These are phyloP conservation scores for Suhomyces prunicola DNA, from an alignment of 805 yeast species.

Conservation along the genomic window DNA sequence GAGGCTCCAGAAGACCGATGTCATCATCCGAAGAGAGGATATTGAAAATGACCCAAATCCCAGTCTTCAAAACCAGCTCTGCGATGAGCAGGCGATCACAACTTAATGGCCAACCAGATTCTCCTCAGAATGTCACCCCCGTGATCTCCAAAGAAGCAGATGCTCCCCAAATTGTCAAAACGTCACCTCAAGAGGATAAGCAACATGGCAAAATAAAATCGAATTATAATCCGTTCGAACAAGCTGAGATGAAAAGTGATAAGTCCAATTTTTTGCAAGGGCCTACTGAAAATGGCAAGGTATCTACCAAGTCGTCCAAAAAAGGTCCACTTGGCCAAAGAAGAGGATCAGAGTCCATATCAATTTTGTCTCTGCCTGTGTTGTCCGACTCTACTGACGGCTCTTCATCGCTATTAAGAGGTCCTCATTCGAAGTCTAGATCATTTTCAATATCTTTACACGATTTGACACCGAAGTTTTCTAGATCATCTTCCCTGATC, in stretches of 20 bases:
- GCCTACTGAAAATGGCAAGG: not conserved
- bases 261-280: not conserved
- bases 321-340: not conserved
- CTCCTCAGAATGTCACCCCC: not conserved
- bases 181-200: not conserved
- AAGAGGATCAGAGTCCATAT: slow-evolving; percentile 8
- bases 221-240: not conserved
- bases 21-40: slow-evolving; percentile 24
- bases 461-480: slow-evolving; percentile 18
- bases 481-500: slow-evolving; percentile 5
- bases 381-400: not conserved
- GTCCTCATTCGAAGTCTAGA: slow-evolving; percentile 18
- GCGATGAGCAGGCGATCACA: not conserved
- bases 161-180: not conserved
- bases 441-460: slow-evolving; percentile 18
- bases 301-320: not conserved
- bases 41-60: slow-evolving; percentile 23
- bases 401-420: not conserved
- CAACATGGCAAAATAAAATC: not conserved
- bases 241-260: not conserved
- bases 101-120: not conserved
- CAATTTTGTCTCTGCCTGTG: slow-evolving; percentile 9
- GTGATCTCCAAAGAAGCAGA: not conserved
- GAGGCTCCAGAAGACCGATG: slow-evolving; percentile 15
- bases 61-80: slow-evolving; percentile 14